A percentile compares a stretch with the other conserved stretches of the same genome.
phyloP scores from a whole-genome alignment of 805 yeast species.

The Tetrapisispora arboricola region DNA sequence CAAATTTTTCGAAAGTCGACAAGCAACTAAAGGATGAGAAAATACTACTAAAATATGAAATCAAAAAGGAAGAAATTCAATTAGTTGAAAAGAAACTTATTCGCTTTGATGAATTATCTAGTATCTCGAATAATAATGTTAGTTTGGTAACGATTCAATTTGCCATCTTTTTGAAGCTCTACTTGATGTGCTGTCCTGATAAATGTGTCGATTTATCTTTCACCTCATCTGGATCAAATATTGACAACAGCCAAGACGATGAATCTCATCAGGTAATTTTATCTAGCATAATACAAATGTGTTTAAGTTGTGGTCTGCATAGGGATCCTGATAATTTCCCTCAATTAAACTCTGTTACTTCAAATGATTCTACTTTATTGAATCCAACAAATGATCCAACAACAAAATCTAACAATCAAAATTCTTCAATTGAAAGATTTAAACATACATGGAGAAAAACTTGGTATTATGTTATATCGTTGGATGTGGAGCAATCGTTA shows the following conservation, averaged over 20 bases:
- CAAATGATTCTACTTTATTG: constrained; percentile 3
- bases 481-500: constrained; percentile 36
- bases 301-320: constrained; percentile 53
- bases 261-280: constrained; percentile 46
- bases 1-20: neutral
- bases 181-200: constrained; percentile 42
- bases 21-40: constrained; percentile 18
- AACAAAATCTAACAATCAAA: neutral
- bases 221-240: neutral
- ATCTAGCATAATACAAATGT: constrained; percentile 56
- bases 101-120: constrained; percentile 27
- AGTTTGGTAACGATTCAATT: constrained; percentile 42
- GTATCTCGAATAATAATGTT: constrained; percentile 26
- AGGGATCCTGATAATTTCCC: constrained; percentile 53
- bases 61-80: constrained; percentile 20
- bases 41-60: constrained; percentile 18
- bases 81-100: constrained; percentile 22
- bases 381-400: neutral
- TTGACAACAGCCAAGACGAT: constrained; percentile 34
- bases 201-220: constrained; percentile 25
- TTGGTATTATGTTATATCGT: constrained; percentile 40
- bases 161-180: constrained; percentile 46
- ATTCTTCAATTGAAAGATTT: constrained; percentile 21
- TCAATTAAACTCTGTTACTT: constrained; percentile 26
- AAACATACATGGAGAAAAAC: constrained; percentile 48